Base-by-base conservation (phyloP, 495 filamentous ascomycete species). In the Lasiosphaeria miniovina region DNA sequence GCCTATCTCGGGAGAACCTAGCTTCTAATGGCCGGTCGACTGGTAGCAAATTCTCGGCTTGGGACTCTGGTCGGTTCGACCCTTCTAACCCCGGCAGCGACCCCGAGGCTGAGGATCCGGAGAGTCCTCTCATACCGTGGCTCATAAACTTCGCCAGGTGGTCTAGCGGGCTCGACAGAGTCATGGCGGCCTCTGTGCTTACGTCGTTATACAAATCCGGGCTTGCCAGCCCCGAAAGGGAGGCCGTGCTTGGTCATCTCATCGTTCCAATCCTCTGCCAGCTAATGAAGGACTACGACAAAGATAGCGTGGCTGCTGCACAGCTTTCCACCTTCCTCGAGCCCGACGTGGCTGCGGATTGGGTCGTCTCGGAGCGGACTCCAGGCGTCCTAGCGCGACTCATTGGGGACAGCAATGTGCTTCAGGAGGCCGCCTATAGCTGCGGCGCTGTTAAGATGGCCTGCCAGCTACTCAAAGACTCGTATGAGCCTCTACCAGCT, bases 381-480 rank as follows among this genome's bases (percentile, higher is more conserved):
- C 88, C 91, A 3, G 80, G 82, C 2, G 80, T 95, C 17, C 76
- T 98, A 46, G 90, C 90, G 32, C 85, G 85, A 40, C 75, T 98
- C 35, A 85, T 96, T 8, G 85, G 86, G 33, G 90, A 93, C 63
- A 90, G 86, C 66, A 77, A 84, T 51, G 78, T 82, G 38, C 73
- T 96, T 53, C 93, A 96, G 71, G 89, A 86, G 61, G 86, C 91
- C 49, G 91, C 91, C 1, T 86, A 87, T 46, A 90, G 97, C 55
- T 90, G 88, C 54, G 81, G 82, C 54, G 87, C 85, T 6, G 84
- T 96, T 49, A 89, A 87, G 62, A 80, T 82, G 45, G 75, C 93
- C 15, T 88, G 86, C 12, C 85, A 87, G 63, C 75, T 97, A 15
- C 74, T 98, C 11, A 96, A 96, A 66, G 82, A 86, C 4, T 69